These are phyloP conservation scores for Mortierella sp. DNA, from an alignment of 371 early-diverging fungal species.

Conservation along the genomic window DNA sequence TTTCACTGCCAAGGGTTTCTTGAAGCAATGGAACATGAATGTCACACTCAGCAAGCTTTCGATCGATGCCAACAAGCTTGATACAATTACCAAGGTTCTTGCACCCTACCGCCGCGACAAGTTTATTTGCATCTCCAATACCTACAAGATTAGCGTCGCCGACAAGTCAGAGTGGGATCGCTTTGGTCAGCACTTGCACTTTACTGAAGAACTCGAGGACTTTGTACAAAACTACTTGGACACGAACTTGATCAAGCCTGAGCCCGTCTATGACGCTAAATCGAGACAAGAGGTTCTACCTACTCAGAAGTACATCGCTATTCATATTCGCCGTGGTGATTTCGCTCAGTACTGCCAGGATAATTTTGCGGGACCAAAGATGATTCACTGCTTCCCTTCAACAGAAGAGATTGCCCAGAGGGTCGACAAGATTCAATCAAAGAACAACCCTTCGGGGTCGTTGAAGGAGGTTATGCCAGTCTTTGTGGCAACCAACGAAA, in stretches of 20 bases:
- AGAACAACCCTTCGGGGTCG: too few species aligned
- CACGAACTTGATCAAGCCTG: slow-evolving; percentile 25
- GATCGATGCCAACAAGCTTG: slow-evolving; percentile 30
- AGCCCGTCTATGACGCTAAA: slow-evolving; percentile 36
- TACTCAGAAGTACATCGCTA: slow-evolving; percentile 37
- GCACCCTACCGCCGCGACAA: slow-evolving; percentile 18
- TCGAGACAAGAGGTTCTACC: slow-evolving; percentile 20
- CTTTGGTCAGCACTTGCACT: slow-evolving; percentile 43
- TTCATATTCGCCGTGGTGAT: slow-evolving; percentile 53
- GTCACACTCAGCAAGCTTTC: slow-evolving; percentile 22
- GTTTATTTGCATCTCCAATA: slow-evolving; percentile 52
- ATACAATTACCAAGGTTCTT: slow-evolving; percentile 26
- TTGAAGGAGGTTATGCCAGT: slow-evolving; percentile 49
- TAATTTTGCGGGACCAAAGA: slow-evolving; percentile 32
- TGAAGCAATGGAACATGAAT: slow-evolving; percentile 53
- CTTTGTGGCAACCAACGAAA: slow-evolving; percentile 55
- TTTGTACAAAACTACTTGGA: slow-evolving; percentile 39
- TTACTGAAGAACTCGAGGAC: slow-evolving; percentile 45
- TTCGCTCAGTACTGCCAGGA: slow-evolving; percentile 44
- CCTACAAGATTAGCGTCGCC: slow-evolving; percentile 52
- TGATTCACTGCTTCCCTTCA: slow-evolving; percentile 51
- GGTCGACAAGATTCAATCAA: slow-evolving; percentile 30
- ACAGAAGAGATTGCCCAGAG: slow-evolving; percentile 53
- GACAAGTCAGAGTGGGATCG: slow-evolving; percentile 55
- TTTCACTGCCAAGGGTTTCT: slow-evolving; percentile 56